A percentile compares a stretch with the other conserved stretches of the same genome.
Evolutionary conservation across 2,329 filamentous ascomycete genomes (phyloP).

Genomic region (Metarhizium sp.): DNA sequence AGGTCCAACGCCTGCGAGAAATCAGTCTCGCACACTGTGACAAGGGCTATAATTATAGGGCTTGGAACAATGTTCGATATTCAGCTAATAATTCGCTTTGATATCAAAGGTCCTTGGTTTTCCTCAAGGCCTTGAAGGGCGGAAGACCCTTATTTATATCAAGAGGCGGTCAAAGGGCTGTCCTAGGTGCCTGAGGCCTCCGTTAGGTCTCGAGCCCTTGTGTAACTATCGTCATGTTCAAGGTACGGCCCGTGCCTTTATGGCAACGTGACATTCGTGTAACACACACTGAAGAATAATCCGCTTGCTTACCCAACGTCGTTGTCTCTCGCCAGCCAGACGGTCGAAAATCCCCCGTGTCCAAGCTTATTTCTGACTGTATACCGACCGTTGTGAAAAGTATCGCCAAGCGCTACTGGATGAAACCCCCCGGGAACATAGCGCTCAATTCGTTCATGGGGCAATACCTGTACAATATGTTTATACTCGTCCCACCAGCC

Average conservation of each 20-base stretch:
- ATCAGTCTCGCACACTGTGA: background rate
- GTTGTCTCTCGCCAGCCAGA: slow-evolving; percentile 6
- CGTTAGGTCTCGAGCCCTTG: no score
- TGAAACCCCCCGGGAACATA: slow-evolving; percentile 4
- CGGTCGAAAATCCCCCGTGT: slow-evolving; percentile 4
- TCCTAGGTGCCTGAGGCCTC: no score
- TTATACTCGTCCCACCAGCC: background rate
- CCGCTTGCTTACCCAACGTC: background rate
- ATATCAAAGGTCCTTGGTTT: no score
- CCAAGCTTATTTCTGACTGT: slow-evolving; percentile 4
- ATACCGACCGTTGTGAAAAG: slow-evolving; percentile 2
- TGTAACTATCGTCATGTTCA: no score
- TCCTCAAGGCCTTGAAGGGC: no score
- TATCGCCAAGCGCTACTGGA: slow-evolving; percentile 4
- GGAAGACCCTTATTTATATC: no score
- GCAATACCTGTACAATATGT: background rate
- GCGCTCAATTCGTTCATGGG: background rate
- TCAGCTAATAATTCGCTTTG: no score
- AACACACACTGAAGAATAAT: background rate
- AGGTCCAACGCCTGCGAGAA: slow-evolving; percentile 2
- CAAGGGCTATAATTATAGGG: no score
- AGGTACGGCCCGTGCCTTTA: no score
- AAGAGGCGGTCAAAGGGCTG: no score
- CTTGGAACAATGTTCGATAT: no score
- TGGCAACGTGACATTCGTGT: no score